phyloP scores from a whole-genome alignment of 2,329 filamentous ascomycete species.

The Thyridium curvatum region DNA sequence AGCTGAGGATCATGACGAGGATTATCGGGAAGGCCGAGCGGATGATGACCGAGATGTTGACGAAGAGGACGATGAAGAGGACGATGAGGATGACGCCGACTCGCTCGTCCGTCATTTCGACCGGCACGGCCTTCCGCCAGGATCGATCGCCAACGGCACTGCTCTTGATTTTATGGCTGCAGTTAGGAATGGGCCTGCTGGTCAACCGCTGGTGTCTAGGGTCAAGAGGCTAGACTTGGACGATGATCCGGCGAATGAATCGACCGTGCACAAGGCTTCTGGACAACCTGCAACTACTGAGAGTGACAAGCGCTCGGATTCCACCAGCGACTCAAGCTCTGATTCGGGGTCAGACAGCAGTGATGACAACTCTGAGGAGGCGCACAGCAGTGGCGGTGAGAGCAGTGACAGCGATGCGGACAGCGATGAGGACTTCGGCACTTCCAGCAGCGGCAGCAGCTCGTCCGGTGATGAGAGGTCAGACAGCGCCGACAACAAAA shows the following conservation, averaged over 20 bases:
- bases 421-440: conserved; percentile 4
- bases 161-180: conserved; percentile 25
- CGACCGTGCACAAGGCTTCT: not conserved
- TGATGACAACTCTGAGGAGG: conserved; percentile 4
- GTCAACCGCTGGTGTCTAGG: not conserved
- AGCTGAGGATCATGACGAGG: not conserved
- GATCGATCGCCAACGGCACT: conserved; percentile 28
- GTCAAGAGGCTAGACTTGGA: not conserved
- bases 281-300: not conserved
- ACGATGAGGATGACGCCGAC: conserved; percentile 3
- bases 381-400: conserved; percentile 10
- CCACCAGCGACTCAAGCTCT: conserved; percentile 5
- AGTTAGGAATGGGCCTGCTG: not conserved
- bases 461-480: not conserved
- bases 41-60: not conserved
- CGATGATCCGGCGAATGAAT: not conserved
- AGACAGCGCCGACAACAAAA: conserved; percentile 3
- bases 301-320: not conserved
- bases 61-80: conserved; percentile 1
- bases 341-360: not conserved
- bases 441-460: conserved; percentile 3
- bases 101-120: not conserved
- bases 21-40: not conserved
- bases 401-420: conserved; percentile 5
- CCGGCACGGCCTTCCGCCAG: conserved; percentile 25